Evolutionary conservation across 179 eudicot species (phyloP), one percentile per base, ranked within the genome.

Genomic region (Dionaea muscipula): DNA sequence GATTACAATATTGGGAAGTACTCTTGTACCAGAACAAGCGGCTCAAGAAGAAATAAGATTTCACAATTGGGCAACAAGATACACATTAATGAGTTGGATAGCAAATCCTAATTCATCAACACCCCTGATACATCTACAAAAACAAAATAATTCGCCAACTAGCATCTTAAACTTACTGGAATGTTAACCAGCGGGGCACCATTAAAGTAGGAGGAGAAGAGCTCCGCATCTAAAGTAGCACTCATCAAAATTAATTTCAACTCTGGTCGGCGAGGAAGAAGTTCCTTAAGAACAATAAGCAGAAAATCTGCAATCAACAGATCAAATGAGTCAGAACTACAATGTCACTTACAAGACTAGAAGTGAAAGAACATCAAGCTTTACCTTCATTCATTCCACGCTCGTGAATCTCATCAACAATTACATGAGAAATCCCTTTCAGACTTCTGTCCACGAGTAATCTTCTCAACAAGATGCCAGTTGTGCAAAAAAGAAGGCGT

Each of bases 301-400:
- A 85, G 73, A 69, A 85, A 85, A 68, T 85, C 94, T 85, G 80
- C 56, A 75, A 21, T 7, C 26, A 55, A 45, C 24, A 28, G n/a
- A 47, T 46, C 7, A 38, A 18, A 44, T 57, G 15, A 39, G 19
- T 44, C 8, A 46, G 52, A 37, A 17, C 21, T 45, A 3, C 7
- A 43, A 9, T 40, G 35, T 18, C 25, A 13, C 20, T 22, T 39
- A 17, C 47, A 21, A 55, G 35, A 47, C 21, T 25, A 33, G 38
- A 37, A 26, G 27, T 53, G 54, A 19, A 23, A 0, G 26, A 26
- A n/a, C 41, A 54, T 50, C 19, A 5, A 56, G 26, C 18, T 50
- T 68, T 63, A 85, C 94, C 94, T 80, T 85, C 94, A 68, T 85
- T 83, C 73, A 85, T 80, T 65, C 90, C 94, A 68, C 94, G 90